Base-by-base conservation (phyloP, 1,284 basidiomycete species). In the Entoloma clypeatum region DNA sequence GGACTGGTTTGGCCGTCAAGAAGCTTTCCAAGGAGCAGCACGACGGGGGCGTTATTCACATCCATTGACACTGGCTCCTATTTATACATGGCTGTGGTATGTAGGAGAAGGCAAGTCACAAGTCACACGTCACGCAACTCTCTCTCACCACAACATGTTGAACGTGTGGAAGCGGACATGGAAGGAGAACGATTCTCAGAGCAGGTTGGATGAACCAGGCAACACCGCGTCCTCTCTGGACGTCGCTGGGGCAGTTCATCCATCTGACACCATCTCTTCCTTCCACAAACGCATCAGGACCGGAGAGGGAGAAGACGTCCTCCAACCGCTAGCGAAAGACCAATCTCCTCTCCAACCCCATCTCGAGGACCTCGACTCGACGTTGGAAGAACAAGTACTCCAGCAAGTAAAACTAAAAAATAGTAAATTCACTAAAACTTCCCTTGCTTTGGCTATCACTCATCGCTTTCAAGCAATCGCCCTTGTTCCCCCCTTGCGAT, bases 11-110 rank as follows among this genome's bases (percentile, higher is more conserved):
- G 58, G 26, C 51, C 36, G 47, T 56, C 59, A 27, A 57, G 61
- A 46, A 22, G 55, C 40, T 64, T 58, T 25, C 59, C 69, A 24
- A 77, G 56, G 22, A 52, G 52, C 35, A 61, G 55, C 28, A 85
- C 61, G 31, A 77, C 43, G 25, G 67, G 48, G 23, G 72, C 67
- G 65, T 86, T 74, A 60, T 86, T 86, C 61, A 75, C 62, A 49
- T 46, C 53, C 59, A 65, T 62, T 18, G 25, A 17, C 37, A 39
- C 26, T 38, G 19, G 23, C 28, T 35, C 41, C n/a, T 47, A 51
- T 41, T 32, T 39, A 51, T 45, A 47, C 49, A 52, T 53, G 39
- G 31, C n/a, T n/a, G n/a, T n/a, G n/a, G n/a, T n/a, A n/a, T n/a
- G n/a, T n/a, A n/a, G n/a, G n/a, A n/a, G n/a, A n/a, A n/a, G n/a